phyloP scores from a whole-genome alignment of 176 grass and related monocot genomes.

The Aechmea fasciata region DNA sequence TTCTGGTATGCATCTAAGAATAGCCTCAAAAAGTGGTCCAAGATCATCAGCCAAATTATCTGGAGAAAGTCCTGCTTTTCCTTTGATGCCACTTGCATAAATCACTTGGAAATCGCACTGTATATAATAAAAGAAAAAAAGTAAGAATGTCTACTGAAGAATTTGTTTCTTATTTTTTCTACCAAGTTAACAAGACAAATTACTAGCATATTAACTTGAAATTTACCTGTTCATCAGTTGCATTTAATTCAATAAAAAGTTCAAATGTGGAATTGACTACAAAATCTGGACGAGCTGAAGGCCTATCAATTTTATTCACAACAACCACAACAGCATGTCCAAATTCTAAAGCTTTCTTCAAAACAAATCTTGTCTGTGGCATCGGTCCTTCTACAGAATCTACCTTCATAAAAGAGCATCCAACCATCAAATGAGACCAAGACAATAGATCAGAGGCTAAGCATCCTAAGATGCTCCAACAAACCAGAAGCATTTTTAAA shows the following conservation, averaged over 20 bases:
- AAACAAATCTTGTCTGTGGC: constrained; percentile 98
- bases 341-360: constrained; percentile 98
- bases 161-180: constrained; percentile 3
- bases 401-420: constrained; percentile 41
- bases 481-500: neutral
- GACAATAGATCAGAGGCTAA: neutral
- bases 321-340: constrained; percentile 96
- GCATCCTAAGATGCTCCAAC: neutral
- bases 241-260: constrained; percentile 98
- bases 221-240: constrained; percentile 89
- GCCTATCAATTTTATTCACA: constrained; percentile 94
- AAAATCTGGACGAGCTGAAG: constrained; percentile 80
- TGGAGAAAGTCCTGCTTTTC: constrained; percentile 70
- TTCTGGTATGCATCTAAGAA: constrained; percentile 97
- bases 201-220: constrained; percentile 6
- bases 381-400: constrained; percentile 99
- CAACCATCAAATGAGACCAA: neutral
- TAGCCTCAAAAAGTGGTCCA: constrained; percentile 93
- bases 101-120: constrained; percentile 98
- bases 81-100: constrained; percentile 93
- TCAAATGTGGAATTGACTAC: constrained; percentile 98
- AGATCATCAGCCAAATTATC: constrained; percentile 86
- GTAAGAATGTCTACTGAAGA: constrained; percentile 18
- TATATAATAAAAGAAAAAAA: constrained; percentile 15
- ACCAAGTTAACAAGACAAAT: constrained; percentile 14